A percentile compares a stretch with the other conserved stretches of the same genome.
Conservation (phyloP, 1,284 basidiomycete genomes). For the Marasmius fiardii region DNA sequence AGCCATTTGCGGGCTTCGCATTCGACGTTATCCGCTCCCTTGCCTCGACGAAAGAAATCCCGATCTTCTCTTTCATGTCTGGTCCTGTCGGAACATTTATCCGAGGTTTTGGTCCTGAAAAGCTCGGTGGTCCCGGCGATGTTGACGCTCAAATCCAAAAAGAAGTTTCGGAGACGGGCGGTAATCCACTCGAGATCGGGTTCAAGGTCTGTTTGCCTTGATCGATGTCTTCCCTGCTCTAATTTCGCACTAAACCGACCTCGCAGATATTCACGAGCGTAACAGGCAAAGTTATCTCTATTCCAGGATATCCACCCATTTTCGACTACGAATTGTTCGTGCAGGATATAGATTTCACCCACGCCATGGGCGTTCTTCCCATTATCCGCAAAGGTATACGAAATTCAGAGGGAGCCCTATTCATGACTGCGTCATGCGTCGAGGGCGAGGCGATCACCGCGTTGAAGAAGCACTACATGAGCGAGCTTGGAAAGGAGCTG, state of each 20-base stretch:
- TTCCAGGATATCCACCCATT: background rate
- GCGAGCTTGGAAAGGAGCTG: background rate
- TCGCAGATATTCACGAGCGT: too few relatives aligned
- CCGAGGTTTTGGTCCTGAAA: conserved; percentile 3
- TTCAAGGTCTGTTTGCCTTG: too few relatives aligned
- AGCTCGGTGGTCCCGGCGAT: background rate
- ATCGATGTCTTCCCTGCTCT: too few relatives aligned
- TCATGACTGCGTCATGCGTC: background rate
- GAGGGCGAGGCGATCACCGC: background rate
- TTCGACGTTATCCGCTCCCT: background rate
- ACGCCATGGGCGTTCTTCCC: background rate
- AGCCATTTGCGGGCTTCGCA: conserved; percentile 8
- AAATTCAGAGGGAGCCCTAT: background rate
- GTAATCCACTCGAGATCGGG: background rate
- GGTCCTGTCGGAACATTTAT: background rate
- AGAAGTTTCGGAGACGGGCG: background rate
- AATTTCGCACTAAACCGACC: too few relatives aligned
- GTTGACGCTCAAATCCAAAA: background rate
- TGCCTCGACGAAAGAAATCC: background rate
- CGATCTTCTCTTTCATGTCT: background rate
- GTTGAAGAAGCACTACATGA: background rate
- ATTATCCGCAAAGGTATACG: background rate
- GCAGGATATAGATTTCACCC: background rate
- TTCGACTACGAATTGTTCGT: background rate
- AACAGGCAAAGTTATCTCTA: background rate